Evolutionary conservation across 495 filamentous ascomycete species (phyloP).

Genomic region (Astrothelium macrocarpum): DNA sequence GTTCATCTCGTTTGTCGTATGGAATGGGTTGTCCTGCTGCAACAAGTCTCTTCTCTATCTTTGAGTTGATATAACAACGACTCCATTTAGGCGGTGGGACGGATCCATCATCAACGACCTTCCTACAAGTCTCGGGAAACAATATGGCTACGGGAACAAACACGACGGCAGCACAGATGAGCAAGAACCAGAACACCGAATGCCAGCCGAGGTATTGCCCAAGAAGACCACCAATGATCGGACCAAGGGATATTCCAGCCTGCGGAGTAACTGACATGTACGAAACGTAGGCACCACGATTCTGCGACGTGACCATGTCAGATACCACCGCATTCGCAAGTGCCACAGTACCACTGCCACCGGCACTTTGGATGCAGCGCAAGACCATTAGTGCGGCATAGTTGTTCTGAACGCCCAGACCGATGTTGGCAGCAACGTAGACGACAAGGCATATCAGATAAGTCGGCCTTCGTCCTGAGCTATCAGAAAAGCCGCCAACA

Average conservation of each 20-base stretch:
- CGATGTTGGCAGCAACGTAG: conserved; percentile 28
- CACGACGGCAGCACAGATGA: conserved; percentile 45
- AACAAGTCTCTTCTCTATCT: neutral
- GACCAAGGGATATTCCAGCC: conserved; percentile 22
- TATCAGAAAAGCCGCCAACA: conserved; percentile 29
- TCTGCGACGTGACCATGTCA: conserved; percentile 26
- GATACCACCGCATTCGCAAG: conserved; percentile 26
- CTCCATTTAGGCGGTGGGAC: conserved; percentile 32
- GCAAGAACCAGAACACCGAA: conserved; percentile 65
- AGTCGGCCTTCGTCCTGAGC: conserved; percentile 21
- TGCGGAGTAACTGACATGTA: conserved; percentile 20
- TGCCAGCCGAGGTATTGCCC: conserved; percentile 58
- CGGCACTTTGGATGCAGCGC: conserved; percentile 26
- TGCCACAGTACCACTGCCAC: conserved; percentile 27
- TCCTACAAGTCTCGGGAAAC: conserved; percentile 62
- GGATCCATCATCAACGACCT: conserved; percentile 63
- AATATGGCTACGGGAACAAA: conserved; percentile 34
- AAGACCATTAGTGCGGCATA: conserved; percentile 29
- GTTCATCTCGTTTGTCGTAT: neutral
- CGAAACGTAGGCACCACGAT: conserved; percentile 28
- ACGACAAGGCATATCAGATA: conserved; percentile 29
- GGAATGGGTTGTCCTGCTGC: neutral
- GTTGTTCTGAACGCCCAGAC: conserved; percentile 26
- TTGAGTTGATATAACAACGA: neutral
- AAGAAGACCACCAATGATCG: conserved; percentile 53